Percentiles rank a stretch among this genome's conserved stretches.
Conservation (phyloP, 2,329 filamentous ascomycete species). For the Botrytis tulipae region DNA sequence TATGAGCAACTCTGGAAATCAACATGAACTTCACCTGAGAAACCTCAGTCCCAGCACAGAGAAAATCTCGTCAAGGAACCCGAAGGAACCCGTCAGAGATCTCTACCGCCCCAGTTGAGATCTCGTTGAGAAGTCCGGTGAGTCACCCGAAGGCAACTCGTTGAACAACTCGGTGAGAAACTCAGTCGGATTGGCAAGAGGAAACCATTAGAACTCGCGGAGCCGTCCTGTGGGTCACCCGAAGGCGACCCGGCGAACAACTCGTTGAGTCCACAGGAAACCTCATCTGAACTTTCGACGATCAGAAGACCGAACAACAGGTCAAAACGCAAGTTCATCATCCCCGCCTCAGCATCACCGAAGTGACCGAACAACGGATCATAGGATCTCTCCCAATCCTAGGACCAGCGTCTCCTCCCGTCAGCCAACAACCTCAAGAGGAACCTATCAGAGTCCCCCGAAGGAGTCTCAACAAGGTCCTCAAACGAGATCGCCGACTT, state of each 20-base stretch:
- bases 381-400: conserved; percentile 9
- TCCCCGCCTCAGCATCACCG: conserved; percentile 17
- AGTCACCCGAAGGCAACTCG: background rate
- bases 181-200: conserved; percentile 6
- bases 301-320: conserved; percentile 14
- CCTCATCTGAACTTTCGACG: conserved; percentile 7
- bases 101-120: conserved; percentile 2
- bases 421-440: background rate
- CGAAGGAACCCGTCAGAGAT: background rate
- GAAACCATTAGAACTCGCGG: background rate
- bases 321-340: conserved; percentile 17
- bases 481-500: background rate
- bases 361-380: conserved; percentile 16
- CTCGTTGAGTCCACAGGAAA: background rate
- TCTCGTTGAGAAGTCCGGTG: background rate
- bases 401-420: background rate
- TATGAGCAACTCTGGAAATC: background rate
- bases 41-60: conserved; percentile 12
- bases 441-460: conserved; percentile 10
- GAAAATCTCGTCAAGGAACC: conserved; percentile 3
- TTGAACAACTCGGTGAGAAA: background rate
- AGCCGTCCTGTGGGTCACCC: background rate
- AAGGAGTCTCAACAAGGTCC: conserved; percentile 14
- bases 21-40: conserved; percentile 10
- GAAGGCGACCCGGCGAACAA: background rate